Base-by-base conservation (phyloP, 2,329 filamentous ascomycete species). In the Fusarium illudens region DNA sequence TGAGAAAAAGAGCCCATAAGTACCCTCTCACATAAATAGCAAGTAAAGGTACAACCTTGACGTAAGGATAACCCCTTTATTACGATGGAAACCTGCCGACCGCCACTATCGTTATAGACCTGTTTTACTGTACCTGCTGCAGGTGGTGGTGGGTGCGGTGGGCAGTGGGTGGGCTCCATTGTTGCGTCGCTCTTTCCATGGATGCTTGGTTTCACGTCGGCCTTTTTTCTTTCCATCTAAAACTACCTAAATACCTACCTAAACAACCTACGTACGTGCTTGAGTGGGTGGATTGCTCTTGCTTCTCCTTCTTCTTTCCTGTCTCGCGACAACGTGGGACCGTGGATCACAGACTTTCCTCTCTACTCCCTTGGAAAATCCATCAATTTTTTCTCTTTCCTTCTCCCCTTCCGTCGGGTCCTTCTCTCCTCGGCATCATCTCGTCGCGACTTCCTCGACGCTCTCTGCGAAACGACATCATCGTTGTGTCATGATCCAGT, bases 401-500 rank as follows among this genome's bases (percentile, higher is more conserved):
- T 50, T 22, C 27, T 32, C 4, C 7, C 25, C 32, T 57, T 20
- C 29, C 20, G 2, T 36, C 34, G 17, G n/a, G 32, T 27, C n/a
- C 32, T 69, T 22, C 12, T 53, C 54, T 44, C 36, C 51, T 55
- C 60, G 50, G 34, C 52, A 46, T 36, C 51, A 60, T 51, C 34
- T 53, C 54, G 46, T 66, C 52, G 42, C 52, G 36, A 36, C 32
- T 19, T 20, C 27, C 22, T 61, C 44, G 49, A 46, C 33, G 20
- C 27, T 55, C 48, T 25, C 49, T 52, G 17, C 25, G 10, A 19
- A 17, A 22, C 52, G 61, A n/a, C 63, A 70, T 70, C 64, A 59
- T 65, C 58, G 36, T 54, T 52, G 56, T 70, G 60, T 65, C 64
- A 70, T 70, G 61, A 61, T 42, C 55, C 52, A 56, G 57, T 67